Percentiles rank a stretch among this genome's conserved stretches.
Conservation (phyloP, 1,139 yeast genomes). For the Spathaspora sp. region DNA sequence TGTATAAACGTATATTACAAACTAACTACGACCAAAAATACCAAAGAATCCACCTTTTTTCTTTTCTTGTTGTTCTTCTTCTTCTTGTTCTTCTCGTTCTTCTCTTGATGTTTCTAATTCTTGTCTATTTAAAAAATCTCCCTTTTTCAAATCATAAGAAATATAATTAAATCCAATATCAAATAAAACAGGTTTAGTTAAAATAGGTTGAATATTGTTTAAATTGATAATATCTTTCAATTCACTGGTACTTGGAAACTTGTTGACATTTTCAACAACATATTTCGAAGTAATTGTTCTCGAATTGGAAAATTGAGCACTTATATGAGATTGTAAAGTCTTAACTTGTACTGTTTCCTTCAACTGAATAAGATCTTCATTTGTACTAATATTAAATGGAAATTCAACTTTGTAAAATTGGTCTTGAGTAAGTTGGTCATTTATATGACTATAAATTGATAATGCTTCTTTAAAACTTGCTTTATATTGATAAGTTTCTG, state of each 20-base stretch:
- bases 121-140: background rate
- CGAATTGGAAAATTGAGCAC: conserved; percentile 46
- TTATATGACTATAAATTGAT: conserved; percentile 46
- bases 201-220: conserved; percentile 35
- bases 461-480: conserved; percentile 54
- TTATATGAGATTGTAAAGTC: conserved; percentile 45
- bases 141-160: conserved; percentile 30
- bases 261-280: conserved; percentile 51
- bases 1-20: no score
- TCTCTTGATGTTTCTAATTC: background rate
- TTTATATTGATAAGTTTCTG: conserved; percentile 48
- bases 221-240: conserved; percentile 49
- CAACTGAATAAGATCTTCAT: conserved; percentile 32
- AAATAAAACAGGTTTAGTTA: conserved; percentile 84
- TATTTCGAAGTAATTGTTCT: conserved; percentile 11
- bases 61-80: background rate
- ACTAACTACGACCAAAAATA: conserved; percentile 31
- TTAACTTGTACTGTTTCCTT: conserved; percentile 25
- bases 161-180: conserved; percentile 87
- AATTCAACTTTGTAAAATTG: conserved; percentile 30
- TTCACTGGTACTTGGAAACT: conserved; percentile 36
- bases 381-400: conserved; percentile 40
- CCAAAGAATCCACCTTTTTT: conserved; percentile 39
- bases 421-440: conserved; percentile 15
- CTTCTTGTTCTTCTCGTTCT: background rate